Percentiles rank a stretch among this genome's conserved stretches.
phyloP scores from a whole-genome alignment of 1,284 basidiomycete species.

The Ceratobasidium sp. region DNA sequence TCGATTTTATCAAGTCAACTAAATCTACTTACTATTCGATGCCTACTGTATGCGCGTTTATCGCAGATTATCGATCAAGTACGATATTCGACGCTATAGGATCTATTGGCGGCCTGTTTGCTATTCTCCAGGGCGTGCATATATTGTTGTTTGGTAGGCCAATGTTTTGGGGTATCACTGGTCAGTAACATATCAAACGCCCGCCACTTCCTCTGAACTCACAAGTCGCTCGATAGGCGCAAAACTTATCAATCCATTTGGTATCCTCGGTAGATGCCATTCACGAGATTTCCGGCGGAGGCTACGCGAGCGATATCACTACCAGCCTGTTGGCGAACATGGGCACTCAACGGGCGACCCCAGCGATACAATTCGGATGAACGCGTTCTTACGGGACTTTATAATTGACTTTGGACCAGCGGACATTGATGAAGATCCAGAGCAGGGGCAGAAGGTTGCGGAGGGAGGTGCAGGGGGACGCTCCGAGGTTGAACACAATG shows the following conservation, averaged over 20 bases:
- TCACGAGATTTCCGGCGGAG: background rate
- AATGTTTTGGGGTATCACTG: constrained; percentile 22
- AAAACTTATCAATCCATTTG: constrained; percentile 17
- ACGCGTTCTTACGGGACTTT: constrained; percentile 14
- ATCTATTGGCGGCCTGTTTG: constrained; percentile 12
- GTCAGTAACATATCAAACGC: background rate
- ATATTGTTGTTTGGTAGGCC: constrained; percentile 15
- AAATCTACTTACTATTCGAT: background rate
- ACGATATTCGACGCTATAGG: constrained; percentile 8
- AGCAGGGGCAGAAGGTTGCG: background rate
- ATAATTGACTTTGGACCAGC: constrained; percentile 20
- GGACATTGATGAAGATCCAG: background rate
- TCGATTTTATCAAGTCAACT: background rate
- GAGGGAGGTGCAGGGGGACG: too few relatives aligned
- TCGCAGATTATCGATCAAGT: constrained; percentile 15
- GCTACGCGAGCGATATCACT: constrained; percentile 4
- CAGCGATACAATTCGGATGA: background rate
- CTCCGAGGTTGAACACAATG: too few relatives aligned
- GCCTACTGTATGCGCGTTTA: background rate
- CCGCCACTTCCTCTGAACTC: background rate
- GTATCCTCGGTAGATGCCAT: background rate
- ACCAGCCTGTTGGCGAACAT: background rate
- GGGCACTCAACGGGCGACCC: background rate
- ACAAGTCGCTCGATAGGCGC: background rate
- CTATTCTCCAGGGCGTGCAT: constrained; percentile 6